phyloP scores from a whole-genome alignment of 257 asterid genomes.

The Ajuga chamaepitys region DNA sequence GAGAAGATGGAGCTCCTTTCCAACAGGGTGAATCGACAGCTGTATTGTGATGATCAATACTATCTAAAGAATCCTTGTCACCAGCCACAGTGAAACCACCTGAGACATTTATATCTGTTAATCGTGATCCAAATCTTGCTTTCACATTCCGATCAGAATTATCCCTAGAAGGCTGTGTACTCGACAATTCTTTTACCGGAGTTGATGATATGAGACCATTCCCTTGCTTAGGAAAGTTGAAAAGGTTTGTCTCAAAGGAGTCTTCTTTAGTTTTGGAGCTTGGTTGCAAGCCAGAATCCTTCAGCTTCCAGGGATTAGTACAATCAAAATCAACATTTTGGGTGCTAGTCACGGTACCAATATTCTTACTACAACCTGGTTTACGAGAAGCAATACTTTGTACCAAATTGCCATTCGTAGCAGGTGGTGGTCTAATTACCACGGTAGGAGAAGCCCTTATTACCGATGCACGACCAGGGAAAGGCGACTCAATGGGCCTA shows the following conservation, averaged over 20 bases:
- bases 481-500: conserved; percentile 27
- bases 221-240: conserved; percentile 29
- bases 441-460: conserved; percentile 54
- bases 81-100: conserved; percentile 18
- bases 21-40: conserved; percentile 97
- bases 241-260: conserved; percentile 24
- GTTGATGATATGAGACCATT: conserved; percentile 22
- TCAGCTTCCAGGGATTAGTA: conserved; percentile 21
- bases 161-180: conserved; percentile 23
- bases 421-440: conserved; percentile 70
- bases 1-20: conserved; percentile 79
- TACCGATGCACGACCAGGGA: conserved; percentile 31
- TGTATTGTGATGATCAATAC: conserved; percentile 49
- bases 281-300: conserved; percentile 25
- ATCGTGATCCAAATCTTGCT: conserved; percentile 31
- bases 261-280: conserved; percentile 26
- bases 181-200: conserved; percentile 24
- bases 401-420: conserved; percentile 14
- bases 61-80: conserved; percentile 42
- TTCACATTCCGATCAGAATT: conserved; percentile 12
- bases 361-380: conserved; percentile 18
- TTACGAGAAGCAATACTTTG: conserved; percentile 25
- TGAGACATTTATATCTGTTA: conserved; percentile 23
- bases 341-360: conserved; percentile 24
- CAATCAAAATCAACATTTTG: conserved; percentile 22